phyloP scores from a whole-genome alignment of 352 stramenopile genomes.

The Hyaloperonospora brassicae region DNA sequence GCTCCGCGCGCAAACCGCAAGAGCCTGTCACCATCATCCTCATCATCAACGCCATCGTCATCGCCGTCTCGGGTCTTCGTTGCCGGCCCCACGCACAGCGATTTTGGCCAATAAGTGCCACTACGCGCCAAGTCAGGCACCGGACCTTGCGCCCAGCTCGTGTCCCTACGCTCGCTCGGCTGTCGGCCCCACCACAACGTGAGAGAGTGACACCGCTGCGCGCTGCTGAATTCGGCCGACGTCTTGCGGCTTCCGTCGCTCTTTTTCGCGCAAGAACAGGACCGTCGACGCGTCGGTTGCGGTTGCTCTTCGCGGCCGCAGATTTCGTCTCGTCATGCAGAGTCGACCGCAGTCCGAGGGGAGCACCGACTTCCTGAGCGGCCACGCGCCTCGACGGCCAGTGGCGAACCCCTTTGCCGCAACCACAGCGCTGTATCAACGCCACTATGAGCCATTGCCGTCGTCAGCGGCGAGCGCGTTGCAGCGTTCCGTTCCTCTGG shows the following conservation, averaged over 20 bases:
- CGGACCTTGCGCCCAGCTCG: background rate
- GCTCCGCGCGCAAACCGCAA: background rate
- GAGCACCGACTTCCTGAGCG: background rate
- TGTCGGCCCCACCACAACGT: too few relatives aligned
- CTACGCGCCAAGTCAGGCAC: slow-evolving; percentile 10
- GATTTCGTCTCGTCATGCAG: slow-evolving; percentile 10
- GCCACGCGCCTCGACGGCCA: slow-evolving; percentile 11
- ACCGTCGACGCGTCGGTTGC: background rate
- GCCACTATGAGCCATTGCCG: slow-evolving; percentile 9
- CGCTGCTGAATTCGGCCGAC: too few relatives aligned
- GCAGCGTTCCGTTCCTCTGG: slow-evolving; percentile 10
- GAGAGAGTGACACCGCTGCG: too few relatives aligned
- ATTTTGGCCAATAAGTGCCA: slow-evolving; percentile 27
- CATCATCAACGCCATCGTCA: too few relatives aligned
- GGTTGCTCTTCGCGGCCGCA: too few relatives aligned
- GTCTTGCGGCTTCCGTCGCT: too few relatives aligned
- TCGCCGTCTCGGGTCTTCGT: too few relatives aligned
- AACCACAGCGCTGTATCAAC: slow-evolving; percentile 6
- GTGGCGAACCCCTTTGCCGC: slow-evolving; percentile 12
- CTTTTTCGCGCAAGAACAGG: background rate
- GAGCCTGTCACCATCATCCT: too few relatives aligned
- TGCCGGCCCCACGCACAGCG: background rate
- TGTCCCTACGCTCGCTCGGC: too few relatives aligned
- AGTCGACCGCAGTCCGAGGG: slow-evolving; percentile 6
- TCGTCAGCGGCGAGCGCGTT: slow-evolving; percentile 18